Evolutionary conservation across 2,329 filamentous ascomycete genomes (phyloP).

Genomic region (Fusarium graminum): DNA sequence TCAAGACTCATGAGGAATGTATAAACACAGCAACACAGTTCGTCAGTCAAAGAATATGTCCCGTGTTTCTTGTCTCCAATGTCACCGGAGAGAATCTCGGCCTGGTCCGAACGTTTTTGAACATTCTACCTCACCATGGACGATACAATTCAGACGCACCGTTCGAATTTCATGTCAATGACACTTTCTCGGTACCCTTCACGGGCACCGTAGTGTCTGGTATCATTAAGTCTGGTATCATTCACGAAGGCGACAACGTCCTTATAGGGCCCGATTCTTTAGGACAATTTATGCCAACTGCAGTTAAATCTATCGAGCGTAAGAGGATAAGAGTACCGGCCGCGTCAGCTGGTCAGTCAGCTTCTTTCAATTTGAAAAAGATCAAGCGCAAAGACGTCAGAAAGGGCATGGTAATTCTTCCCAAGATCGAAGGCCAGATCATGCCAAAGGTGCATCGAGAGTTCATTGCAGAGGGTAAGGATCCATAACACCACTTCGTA

Average conservation of each 20-base stretch:
- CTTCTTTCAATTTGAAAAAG: slow-evolving; percentile 89
- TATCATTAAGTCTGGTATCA: slow-evolving; percentile 87
- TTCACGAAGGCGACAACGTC: slow-evolving; percentile 91
- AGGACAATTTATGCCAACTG: slow-evolving; percentile 89
- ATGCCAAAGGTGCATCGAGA: slow-evolving; percentile 78
- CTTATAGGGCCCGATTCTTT: slow-evolving; percentile 91
- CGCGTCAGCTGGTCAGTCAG: slow-evolving; percentile 91
- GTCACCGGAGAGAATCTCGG: slow-evolving; percentile 94
- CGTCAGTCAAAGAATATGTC: slow-evolving; percentile 93
- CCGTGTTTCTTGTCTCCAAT: slow-evolving; percentile 98
- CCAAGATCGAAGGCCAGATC: slow-evolving; percentile 80
- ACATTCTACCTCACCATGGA: slow-evolving; percentile 94
- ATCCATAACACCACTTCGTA: neutral
- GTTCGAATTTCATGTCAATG: slow-evolving; percentile 96
- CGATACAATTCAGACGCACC: slow-evolving; percentile 89
- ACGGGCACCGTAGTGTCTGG: slow-evolving; percentile 96
- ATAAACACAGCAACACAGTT: slow-evolving; percentile 97
- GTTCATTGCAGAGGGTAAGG: slow-evolving; percentile 80
- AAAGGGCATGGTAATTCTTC: slow-evolving; percentile 97
- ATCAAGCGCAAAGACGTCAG: slow-evolving; percentile 91
- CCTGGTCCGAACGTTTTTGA: slow-evolving; percentile 90
- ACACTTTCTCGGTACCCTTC: slow-evolving; percentile 97
- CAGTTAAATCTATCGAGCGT: slow-evolving; percentile 91
- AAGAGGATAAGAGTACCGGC: slow-evolving; percentile 91
- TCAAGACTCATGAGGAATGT: slow-evolving; percentile 90